Percentiles rank a stretch among this genome's conserved stretches.
Conservation (phyloP, 257 asterid species). For the Capsicum baccatum region DNA sequence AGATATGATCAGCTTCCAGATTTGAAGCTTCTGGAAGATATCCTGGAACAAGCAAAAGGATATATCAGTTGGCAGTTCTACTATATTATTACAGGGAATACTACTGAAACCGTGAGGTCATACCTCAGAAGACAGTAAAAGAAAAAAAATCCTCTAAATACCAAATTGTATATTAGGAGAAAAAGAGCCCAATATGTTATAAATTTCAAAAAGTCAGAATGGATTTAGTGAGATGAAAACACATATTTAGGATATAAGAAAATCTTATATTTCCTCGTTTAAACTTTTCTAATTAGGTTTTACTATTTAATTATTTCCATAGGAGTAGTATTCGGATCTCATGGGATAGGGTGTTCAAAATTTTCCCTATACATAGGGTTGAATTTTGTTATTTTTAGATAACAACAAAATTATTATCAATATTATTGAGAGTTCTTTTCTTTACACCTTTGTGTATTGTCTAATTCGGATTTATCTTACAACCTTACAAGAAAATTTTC, state of each 20-base stretch:
- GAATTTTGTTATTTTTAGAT: too few species aligned
- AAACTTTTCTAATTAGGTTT: too few species aligned
- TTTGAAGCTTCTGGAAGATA: slow-evolving; percentile 79
- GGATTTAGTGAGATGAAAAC: slow-evolving; percentile 14
- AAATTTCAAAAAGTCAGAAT: not conserved
- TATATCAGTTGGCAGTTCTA: not conserved
- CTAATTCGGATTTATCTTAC: too few species aligned
- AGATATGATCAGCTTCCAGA: slow-evolving; percentile 93
- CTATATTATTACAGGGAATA: not conserved
- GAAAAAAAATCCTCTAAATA: not conserved
- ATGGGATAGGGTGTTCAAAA: too few species aligned
- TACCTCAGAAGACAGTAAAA: not conserved
- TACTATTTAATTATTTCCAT: too few species aligned
- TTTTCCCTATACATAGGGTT: too few species aligned
- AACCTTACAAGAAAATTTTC: too few species aligned
- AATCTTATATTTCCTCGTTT: not conserved
- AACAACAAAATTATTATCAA: too few species aligned
- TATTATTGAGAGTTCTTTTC: too few species aligned
- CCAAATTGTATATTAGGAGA: not conserved
- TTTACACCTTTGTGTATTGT: too few species aligned
- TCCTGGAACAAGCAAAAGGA: slow-evolving; percentile 67
- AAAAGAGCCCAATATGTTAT: not conserved
- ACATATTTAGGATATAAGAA: not conserved
- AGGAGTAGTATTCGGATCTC: too few species aligned
- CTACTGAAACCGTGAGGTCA: not conserved